A percentile compares a stretch with the other conserved stretches of the same genome.
Evolutionary conservation across 2,329 filamentous ascomycete genomes (phyloP).

Genomic region (Lachnellula cervina): DNA sequence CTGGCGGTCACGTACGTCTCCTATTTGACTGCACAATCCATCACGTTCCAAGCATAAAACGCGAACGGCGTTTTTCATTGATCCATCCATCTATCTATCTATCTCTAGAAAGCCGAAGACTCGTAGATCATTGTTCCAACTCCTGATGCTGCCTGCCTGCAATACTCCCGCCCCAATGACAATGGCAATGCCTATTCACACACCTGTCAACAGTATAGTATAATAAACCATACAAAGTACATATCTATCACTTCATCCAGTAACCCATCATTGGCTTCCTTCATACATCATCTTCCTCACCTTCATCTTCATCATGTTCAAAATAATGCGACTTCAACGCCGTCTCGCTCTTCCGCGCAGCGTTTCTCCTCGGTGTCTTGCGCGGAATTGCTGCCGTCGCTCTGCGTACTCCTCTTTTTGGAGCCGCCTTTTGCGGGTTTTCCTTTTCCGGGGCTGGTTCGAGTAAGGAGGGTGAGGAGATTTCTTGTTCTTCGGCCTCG

Average conservation of each 20-base stretch:
- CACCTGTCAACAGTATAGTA: too few species aligned
- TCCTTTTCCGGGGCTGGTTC: neutral
- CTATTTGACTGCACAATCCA: too few species aligned
- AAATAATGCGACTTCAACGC: conserved; percentile 29
- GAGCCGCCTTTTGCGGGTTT: neutral
- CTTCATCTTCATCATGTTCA: conserved; percentile 23
- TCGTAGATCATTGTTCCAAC: too few species aligned
- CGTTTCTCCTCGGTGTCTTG: conserved; percentile 24
- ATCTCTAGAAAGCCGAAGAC: too few species aligned
- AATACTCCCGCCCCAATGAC: too few species aligned
- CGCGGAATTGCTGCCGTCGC: conserved; percentile 4
- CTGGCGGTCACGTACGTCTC: too few species aligned
- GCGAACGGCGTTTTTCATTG: too few species aligned
- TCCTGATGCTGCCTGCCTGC: too few species aligned
- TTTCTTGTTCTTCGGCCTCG: neutral
- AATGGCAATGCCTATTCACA: too few species aligned
- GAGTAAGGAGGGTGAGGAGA: neutral
- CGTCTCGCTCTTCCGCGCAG: conserved; percentile 24
- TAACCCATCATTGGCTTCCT: neutral
- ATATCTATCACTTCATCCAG: neutral
- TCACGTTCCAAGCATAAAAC: too few species aligned
- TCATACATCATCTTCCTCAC: conserved; percentile 15
- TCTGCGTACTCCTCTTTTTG: neutral
- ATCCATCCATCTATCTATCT: too few species aligned
- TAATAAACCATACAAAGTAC: neutral